A percentile compares a stretch with the other conserved stretches of the same genome.
Conservation (phyloP, 1,284 basidiomycete genomes). For the Tremellales sp. region DNA sequence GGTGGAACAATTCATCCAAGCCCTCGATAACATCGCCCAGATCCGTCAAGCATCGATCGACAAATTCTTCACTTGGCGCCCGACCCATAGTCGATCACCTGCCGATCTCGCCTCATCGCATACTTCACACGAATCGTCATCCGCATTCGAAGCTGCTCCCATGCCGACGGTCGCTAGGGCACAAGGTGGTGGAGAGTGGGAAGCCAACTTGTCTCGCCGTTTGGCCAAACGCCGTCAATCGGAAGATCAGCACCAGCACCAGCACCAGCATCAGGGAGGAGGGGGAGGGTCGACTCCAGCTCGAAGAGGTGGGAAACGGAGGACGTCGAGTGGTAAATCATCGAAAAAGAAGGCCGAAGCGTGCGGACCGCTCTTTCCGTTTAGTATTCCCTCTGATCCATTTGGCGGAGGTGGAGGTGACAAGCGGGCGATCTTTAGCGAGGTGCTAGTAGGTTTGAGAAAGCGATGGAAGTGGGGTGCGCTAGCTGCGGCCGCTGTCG, state of each 20-base stretch:
- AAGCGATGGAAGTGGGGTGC: background rate
- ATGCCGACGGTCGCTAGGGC: constrained; percentile 41
- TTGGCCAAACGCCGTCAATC: constrained; percentile 33
- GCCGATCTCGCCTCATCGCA: constrained; percentile 7
- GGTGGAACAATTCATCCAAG: background rate
- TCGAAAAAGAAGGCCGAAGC: background rate
- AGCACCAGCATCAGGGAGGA: too few species aligned
- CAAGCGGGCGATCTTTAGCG: background rate
- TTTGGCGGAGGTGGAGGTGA: background rate
- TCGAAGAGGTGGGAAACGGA: background rate
- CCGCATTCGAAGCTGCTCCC: constrained; percentile 5
- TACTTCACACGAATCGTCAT: constrained; percentile 7
- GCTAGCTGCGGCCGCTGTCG: background rate
- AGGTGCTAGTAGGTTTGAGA: background rate
- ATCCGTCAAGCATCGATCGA: constrained; percentile 7
- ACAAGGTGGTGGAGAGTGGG: constrained; percentile 41
- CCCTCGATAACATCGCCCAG: background rate
- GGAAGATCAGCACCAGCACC: too few species aligned
- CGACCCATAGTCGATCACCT: background rate
- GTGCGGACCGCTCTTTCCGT: constrained; percentile 2
- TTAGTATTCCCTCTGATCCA: background rate
- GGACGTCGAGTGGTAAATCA: constrained; percentile 1
- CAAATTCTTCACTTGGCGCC: constrained; percentile 28
- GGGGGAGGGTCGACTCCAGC: too few species aligned
- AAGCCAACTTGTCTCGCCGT: constrained; percentile 37